Base-by-base conservation (phyloP, 2,329 filamentous ascomycete species). In the Aspergillus ustus region DNA sequence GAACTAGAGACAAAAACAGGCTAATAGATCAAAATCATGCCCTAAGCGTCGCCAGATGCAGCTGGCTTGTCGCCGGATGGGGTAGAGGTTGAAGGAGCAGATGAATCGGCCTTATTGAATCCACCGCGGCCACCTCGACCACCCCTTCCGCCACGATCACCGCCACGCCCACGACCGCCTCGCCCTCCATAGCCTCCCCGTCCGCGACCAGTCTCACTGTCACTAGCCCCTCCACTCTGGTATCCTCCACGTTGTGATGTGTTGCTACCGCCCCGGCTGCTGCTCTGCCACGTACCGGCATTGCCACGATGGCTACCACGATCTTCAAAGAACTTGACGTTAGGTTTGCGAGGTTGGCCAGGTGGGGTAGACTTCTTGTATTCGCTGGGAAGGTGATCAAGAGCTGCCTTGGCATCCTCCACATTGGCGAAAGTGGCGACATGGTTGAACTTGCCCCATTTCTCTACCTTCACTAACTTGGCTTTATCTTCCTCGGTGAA, bases 241-340 rank as follows among this genome's bases (percentile, higher is more conserved):
- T 97, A 97, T 62, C 92, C 92, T 62, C 92, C 92, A 69, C 90
- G 91, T 60, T 85, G 85, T 66, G 83, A 80, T 52, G 87, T 87
- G 57, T 83, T 89, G 40, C 45, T 51, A 28, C 88, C 88, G 56
- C 88, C 88, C 52, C 91, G 87, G 68, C 75, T 85, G 71, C 78
- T 81, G 52, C 72, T 72, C 67, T 84, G 81, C 85, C 85, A 88
- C 51, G 79, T 83, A 29, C 85, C 85, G 29, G 84, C 84, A 62
- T 76, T 78, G 52, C 84, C 83, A 65, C 76, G 82, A 73, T 74
- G 77, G 67, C 74, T 83, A 69, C 86, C 85, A 68, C 86, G 87
- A 51, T 90, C 89, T 72, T 91, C 87, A 80, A 93, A 97, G 72
- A 93, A 86, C 81, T 93, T 93, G 63, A 96, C 88, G 60, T 92